Evolutionary conservation across 768 basidiomycete species (phyloP), one percentile per base, ranked within the genome.

Genomic region (Naganishia friedmannii): DNA sequence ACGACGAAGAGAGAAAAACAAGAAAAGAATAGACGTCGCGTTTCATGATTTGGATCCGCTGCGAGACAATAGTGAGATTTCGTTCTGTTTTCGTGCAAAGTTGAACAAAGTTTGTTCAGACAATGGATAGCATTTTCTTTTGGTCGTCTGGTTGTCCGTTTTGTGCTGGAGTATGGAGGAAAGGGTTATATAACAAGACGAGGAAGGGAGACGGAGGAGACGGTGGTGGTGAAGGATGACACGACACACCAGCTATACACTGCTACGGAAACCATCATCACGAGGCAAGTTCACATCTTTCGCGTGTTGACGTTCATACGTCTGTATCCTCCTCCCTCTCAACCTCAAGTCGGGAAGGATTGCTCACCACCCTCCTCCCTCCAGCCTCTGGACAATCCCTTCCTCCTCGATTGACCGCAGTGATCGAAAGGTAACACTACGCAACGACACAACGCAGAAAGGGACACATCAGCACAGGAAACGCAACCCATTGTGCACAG

Each of bases 1-100:
- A n/a, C n/a, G n/a, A n/a, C n/a, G n/a, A n/a, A n/a, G n/a, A 42
- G 42, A 15, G 15, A 42, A 10, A 42, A 13, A 42, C 2, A 10
- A 8, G 42, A 42, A 17, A 15, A 17, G 42, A 42, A 42, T 8
- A 42, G 42, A 2, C 15, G 15, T 42, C 23, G n/a, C 48, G 48
- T 51, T 51, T 51, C 48, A 51, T n/a, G 48, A 51, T 51, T 51
- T 51, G 48, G n/a, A 51, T 51, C 48, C 48, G 48, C 48, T 4
- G 48, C 23, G 48, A 51, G 48, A 51, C 48, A 51, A 51, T 51
- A 51, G 48, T 51, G 48, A 51, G 48, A 51, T 51, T 15, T 21
- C 45, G n/a, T n/a, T n/a, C n/a, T n/a, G n/a, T n/a, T n/a, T n/a
- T n/a, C n/a, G n/a, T n/a, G n/a, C n/a, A n/a, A n/a, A n/a, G n/a